Percentiles rank a stretch among this genome's conserved stretches.
Conservation (phyloP, 2,329 filamentous ascomycete genomes). For the Monilinia vaccinii-corymbosi region DNA sequence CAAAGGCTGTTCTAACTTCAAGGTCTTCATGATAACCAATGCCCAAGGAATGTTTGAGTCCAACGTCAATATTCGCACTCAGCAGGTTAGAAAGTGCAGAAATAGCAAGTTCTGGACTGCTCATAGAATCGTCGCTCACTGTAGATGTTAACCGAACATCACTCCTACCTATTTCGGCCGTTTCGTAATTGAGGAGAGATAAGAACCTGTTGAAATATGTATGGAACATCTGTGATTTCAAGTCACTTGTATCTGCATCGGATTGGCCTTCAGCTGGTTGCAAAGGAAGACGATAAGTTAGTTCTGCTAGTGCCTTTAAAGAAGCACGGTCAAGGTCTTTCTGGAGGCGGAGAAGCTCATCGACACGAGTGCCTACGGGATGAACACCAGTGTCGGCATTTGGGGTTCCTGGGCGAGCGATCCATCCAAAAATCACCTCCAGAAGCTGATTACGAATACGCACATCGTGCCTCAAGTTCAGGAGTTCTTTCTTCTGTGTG, state of each 20-base stretch:
- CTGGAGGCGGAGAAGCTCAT: constrained; percentile 50
- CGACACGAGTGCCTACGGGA: constrained; percentile 38
- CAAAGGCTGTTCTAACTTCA: constrained; percentile 60
- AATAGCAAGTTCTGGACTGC: constrained; percentile 54
- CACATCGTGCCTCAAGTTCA: constrained; percentile 60
- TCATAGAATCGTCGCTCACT: constrained; percentile 43
- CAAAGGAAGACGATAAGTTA: constrained; percentile 57
- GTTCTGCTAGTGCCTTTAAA: constrained; percentile 53
- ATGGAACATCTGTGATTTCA: constrained; percentile 63
- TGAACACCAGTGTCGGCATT: constrained; percentile 32
- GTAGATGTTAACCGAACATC: constrained; percentile 34
- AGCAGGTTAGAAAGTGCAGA: constrained; percentile 59
- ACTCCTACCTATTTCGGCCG: constrained; percentile 35
- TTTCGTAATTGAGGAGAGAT: constrained; percentile 53
- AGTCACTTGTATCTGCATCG: constrained; percentile 57
- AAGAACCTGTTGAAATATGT: constrained; percentile 63
- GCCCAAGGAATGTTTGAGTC: constrained; percentile 58
- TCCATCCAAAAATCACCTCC: constrained; percentile 61
- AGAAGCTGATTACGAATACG: constrained; percentile 59
- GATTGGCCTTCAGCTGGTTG: constrained; percentile 57
- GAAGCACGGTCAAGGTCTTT: constrained; percentile 59
- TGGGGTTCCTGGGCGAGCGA: constrained; percentile 49
- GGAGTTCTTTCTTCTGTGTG: constrained; percentile 56
- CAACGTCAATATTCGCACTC: constrained; percentile 63
- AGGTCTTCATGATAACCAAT: constrained; percentile 64